phyloP scores from a whole-genome alignment of 2,329 filamentous ascomycete species.

The Monilinia aucupariae region DNA sequence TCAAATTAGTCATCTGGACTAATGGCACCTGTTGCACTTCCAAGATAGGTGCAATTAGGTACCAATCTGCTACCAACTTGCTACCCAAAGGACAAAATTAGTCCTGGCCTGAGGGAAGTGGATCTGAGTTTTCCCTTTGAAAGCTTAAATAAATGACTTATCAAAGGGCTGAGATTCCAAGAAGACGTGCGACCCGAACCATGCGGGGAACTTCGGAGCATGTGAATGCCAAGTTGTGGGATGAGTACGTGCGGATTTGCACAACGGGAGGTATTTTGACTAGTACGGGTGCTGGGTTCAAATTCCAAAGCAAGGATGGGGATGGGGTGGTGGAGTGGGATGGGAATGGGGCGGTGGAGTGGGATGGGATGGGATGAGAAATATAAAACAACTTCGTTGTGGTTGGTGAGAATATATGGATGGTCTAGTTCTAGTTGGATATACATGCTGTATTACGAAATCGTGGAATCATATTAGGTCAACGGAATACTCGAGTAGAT shows the following conservation, averaged over 20 bases:
- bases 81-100: not conserved
- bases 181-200: not conserved
- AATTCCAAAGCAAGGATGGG: not conserved
- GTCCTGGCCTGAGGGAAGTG: not conserved
- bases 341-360: too few species aligned
- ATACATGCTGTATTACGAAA: not conserved
- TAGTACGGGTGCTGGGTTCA: too few species aligned
- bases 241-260: not conserved
- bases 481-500: not conserved
- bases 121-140: not conserved
- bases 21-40: not conserved
- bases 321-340: not conserved
- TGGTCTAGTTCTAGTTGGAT: not conserved
- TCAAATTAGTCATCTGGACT: conserved; percentile 2
- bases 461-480: not conserved
- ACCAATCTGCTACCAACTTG: not conserved
- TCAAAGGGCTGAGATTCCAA: not conserved
- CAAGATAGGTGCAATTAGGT: conserved; percentile 3
- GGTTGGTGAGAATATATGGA: not conserved
- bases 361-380: too few species aligned
- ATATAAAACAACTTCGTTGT: not conserved
- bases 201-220: conserved; percentile 18
- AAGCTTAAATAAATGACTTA: not conserved
- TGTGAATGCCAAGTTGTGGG: conserved; percentile 15
- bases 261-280: not conserved